phyloP scores from a whole-genome alignment of 306 rosid genomes.

The Lablab purpureus region DNA sequence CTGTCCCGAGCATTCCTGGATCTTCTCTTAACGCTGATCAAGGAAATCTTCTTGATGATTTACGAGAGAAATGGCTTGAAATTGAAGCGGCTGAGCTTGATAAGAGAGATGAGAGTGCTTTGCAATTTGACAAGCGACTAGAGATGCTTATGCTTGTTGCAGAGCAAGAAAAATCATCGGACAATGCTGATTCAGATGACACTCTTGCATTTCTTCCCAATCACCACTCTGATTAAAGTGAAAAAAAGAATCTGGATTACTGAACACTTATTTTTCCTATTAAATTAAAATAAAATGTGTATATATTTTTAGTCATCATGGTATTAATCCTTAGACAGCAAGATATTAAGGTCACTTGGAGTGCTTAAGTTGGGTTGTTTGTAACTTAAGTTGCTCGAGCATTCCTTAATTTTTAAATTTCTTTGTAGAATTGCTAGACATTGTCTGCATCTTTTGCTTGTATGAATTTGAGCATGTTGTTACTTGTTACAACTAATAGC shows the following conservation, averaged over 20 bases:
- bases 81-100: constrained; percentile 98
- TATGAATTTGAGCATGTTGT: too few species aligned
- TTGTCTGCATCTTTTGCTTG: too few species aligned
- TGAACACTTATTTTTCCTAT: too few species aligned
- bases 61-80: constrained; percentile 98
- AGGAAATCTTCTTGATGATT: constrained; percentile 87
- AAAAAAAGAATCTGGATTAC: neutral
- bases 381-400: too few species aligned
- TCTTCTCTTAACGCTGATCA: constrained; percentile 74
- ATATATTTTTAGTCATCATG: too few species aligned
- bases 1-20: constrained; percentile 93
- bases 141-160: constrained; percentile 91
- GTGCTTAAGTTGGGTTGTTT: too few species aligned
- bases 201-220: constrained; percentile 36
- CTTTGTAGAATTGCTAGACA: too few species aligned
- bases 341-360: too few species aligned
- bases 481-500: too few species aligned
- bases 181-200: constrained; percentile 42
- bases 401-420: too few species aligned
- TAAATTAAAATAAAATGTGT: too few species aligned
- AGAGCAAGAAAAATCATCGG: constrained; percentile 72
- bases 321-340: too few species aligned
- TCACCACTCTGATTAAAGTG: constrained; percentile 40
- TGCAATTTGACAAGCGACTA: constrained; percentile 87
- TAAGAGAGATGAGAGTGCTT: constrained; percentile 92